Base-by-base conservation (phyloP, 2,329 filamentous ascomycete genomes). In the Aurifilum marmelostoma region DNA sequence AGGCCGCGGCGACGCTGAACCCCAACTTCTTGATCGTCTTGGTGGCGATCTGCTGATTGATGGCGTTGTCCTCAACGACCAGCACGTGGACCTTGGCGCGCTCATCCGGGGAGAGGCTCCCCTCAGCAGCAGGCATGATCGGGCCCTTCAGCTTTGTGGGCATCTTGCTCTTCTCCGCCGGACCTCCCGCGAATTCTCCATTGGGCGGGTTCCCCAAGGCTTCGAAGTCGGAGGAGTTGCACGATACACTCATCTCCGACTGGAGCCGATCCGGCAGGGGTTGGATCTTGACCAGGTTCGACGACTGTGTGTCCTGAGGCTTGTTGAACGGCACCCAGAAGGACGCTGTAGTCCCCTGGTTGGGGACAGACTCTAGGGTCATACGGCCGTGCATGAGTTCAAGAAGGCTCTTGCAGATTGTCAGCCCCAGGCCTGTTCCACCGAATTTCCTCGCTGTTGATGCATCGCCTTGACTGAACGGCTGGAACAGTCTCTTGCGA, bases 341-440 rank as follows among this genome's bases (percentile, higher is more conserved):
- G 0, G 86, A 90, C 3, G 90, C 91, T n/a, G 84, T 91, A 0
- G 92, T 95, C 3, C 92, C 92, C 12, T 82, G 81, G 2, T 89
- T 91, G 1, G 91, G 77, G 1, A 83, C 86, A 0, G 91, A 93
- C 65, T 92, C 85, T 0, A 95, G 81, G 0, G 83, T 84, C 71
- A 96, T 94, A n/a, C 85, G 80, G 8, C 92, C 92, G 69, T 88
- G 87, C 92, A 96, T 95, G 34, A 95, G 79, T 69, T 94, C 90
- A 2, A 95, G 84, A 7, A 94, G 82, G 71, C 93, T 93, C 78
- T 94, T 94, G 80, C 89, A 92, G 73, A 95, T 95, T 1, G 91
- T 93, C 71, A 95, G 79, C 0, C 92, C 92, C 0, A 95, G 80
- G 1, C 92, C 92, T 1, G 92, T 94, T 0, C 92, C 92, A 52